These are phyloP conservation scores for Hymenoscyphus linearis DNA, from an alignment of 2,329 filamentous ascomycete species.

Conservation along the genomic window DNA sequence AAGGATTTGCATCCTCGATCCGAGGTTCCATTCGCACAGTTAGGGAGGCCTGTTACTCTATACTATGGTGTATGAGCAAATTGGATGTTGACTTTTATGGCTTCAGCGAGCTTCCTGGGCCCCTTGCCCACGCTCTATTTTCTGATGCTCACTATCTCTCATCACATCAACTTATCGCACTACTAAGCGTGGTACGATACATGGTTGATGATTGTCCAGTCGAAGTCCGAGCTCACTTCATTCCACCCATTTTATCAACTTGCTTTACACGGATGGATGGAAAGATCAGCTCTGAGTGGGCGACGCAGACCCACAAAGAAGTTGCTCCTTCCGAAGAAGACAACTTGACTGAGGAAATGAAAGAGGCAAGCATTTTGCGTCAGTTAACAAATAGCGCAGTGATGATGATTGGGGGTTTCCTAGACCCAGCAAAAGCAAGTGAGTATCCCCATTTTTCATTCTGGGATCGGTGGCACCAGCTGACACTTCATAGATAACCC, in stretches of 20 bases:
- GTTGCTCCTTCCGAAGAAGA: slow-evolving; percentile 62
- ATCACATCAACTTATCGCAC: slow-evolving; percentile 88
- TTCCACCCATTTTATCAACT: slow-evolving; percentile 75
- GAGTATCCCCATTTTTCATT: slow-evolving; percentile 31
- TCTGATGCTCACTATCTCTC: slow-evolving; percentile 77
- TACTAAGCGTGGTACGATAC: slow-evolving; percentile 82
- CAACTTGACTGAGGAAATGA: slow-evolving; percentile 92
- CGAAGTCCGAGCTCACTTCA: slow-evolving; percentile 68
- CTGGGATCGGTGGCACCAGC: not conserved
- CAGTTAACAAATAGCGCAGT: slow-evolving; percentile 91
- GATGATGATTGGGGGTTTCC: slow-evolving; percentile 81
- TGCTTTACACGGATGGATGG: slow-evolving; percentile 82
- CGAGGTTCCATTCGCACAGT: slow-evolving; percentile 84
- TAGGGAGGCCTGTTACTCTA: slow-evolving; percentile 88
- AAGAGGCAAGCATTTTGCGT: slow-evolving; percentile 88
- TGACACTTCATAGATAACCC: slow-evolving; percentile 17
- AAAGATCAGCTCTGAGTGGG: slow-evolving; percentile 87
- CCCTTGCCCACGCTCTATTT: slow-evolving; percentile 79
- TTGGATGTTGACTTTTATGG: slow-evolving; percentile 87
- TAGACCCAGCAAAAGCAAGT: slow-evolving; percentile 70
- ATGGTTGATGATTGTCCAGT: slow-evolving; percentile 90
- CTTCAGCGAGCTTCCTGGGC: slow-evolving; percentile 75
- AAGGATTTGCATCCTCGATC: slow-evolving; percentile 91
- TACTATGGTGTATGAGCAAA: slow-evolving; percentile 88
- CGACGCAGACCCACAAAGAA: slow-evolving; percentile 62